These are phyloP conservation scores for Neoboletus magnificus DNA, from an alignment of 768 basidiomycete species.

Conservation along the genomic window DNA sequence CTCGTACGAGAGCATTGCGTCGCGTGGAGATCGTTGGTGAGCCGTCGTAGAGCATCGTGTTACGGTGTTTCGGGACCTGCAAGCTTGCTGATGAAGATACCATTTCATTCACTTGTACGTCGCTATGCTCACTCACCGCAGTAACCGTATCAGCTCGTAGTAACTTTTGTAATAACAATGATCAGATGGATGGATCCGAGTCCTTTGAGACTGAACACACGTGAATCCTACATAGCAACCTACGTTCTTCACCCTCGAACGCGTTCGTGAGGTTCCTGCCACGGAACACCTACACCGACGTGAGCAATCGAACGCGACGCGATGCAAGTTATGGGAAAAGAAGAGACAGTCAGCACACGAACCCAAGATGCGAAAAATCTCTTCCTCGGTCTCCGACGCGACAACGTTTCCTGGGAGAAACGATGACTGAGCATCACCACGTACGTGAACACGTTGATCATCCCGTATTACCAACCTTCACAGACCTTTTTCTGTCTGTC, in stretches of 20 bases:
- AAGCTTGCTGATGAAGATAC: neutral
- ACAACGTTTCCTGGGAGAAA: constrained; percentile 52
- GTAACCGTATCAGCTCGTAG: too few species aligned
- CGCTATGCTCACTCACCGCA: too few species aligned
- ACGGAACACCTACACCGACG: constrained; percentile 54
- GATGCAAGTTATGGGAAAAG: neutral
- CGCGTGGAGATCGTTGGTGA: too few species aligned
- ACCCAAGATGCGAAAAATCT: constrained; percentile 77
- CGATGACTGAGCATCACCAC: neutral
- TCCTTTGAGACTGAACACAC: too few species aligned
- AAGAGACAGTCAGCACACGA: constrained; percentile 7
- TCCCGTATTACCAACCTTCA: constrained; percentile 39
- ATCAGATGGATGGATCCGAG: too few species aligned
- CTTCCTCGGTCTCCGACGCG: constrained; percentile 81
- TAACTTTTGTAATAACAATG: too few species aligned
- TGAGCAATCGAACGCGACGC: neutral
- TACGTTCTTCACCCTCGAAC: constrained; percentile 42
- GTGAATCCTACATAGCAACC: too few species aligned
- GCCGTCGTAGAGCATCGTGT: neutral
- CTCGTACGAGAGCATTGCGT: constrained; percentile 29
- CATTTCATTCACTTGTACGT: neutral
- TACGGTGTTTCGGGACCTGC: neutral
- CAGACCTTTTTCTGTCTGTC: constrained; percentile 59
- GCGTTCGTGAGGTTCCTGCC: constrained; percentile 79
- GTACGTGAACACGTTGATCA: neutral